Conservation (phyloP, 192 early-diverging fungal species). For the Linnemannia exigua region DNA sequence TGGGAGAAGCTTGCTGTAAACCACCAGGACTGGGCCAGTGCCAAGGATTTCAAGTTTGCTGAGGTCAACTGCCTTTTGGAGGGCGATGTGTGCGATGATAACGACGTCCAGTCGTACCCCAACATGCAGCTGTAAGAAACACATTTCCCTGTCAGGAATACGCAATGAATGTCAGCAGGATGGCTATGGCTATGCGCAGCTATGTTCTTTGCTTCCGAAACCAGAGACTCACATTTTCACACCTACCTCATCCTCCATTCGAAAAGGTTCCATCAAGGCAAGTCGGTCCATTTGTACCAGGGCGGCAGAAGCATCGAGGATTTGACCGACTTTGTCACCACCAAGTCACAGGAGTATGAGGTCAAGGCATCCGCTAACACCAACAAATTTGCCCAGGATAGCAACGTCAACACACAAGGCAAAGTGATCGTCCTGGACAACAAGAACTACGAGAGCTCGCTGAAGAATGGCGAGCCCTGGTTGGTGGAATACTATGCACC, state of each 20-base stretch:
- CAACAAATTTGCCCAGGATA: constrained; percentile 1
- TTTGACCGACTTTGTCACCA: constrained; percentile 30
- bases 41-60: constrained; percentile 70
- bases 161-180: constrained; percentile 57
- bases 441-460: constrained; percentile 65
- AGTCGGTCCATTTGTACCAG: constrained; percentile 40
- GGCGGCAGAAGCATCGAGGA: constrained; percentile 40
- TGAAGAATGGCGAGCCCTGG: constrained; percentile 76
- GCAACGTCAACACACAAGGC: constrained; percentile 64
- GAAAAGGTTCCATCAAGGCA: constrained; percentile 47
- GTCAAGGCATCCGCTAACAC: not conserved
- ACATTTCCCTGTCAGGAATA: constrained; percentile 16
- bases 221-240: not conserved
- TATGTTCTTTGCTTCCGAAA: not conserved
- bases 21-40: constrained; percentile 40
- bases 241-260: not conserved
- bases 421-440: constrained; percentile 67
- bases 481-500: constrained; percentile 93
- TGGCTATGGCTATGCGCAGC: constrained; percentile 14
- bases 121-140: constrained; percentile 69
- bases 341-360: constrained; percentile 42
- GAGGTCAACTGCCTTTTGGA: constrained; percentile 78
- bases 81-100: constrained; percentile 73
- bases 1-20: constrained; percentile 62
- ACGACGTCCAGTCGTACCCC: constrained; percentile 71